Evolutionary conservation across 352 stramenopile species (phyloP), one percentile per base, ranked within the genome.

Genomic region (Phytopythium sindhum): DNA sequence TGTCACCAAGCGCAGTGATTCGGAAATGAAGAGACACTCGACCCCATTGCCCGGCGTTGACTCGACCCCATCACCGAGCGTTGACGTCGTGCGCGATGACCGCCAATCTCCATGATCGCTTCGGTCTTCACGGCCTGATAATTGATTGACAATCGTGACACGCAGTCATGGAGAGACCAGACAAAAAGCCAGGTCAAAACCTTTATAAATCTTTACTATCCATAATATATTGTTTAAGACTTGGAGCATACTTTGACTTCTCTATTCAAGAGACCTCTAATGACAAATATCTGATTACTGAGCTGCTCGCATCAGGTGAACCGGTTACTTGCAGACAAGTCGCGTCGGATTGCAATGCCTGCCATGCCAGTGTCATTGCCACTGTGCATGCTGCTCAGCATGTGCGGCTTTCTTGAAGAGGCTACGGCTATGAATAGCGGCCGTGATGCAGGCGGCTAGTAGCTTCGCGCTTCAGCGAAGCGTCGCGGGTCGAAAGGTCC

Each of bases 71-170:
- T 12, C 48, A 23, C 54, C 12, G n/a, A 4, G 10, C 29, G 39
- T 31, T 23, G 14, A 12, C 10, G 52, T 12, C 7, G 53, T 12
- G 21, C 26, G 31, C 31, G n/a, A 29, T 33, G 47, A 26, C 9
- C 28, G 51, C 24, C 51, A 17, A 57, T 57, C 51, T 41, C n/a
- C 47, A 28, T 35, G 45, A 52, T 52, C 45, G 9, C 44, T 51
- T 26, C 44, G 15, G 37, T 21, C 37, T 44, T 19, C 41, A 14
- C 41, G 15, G 4, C n/a, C 48, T 55, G 48, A 55, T 37, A 55
- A 55, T 55, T 51, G 56, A 61, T 61, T 33, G 28, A 19, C 39
- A 42, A 61, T 61, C 56, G 11, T 61, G 24, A 28, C 39, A 53
- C 26, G 26, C 28, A 24, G 28, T 4, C 17, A 35, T 7, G 6